Base-by-base conservation (phyloP, 1,284 basidiomycete species). In the Agaricales sp. region DNA sequence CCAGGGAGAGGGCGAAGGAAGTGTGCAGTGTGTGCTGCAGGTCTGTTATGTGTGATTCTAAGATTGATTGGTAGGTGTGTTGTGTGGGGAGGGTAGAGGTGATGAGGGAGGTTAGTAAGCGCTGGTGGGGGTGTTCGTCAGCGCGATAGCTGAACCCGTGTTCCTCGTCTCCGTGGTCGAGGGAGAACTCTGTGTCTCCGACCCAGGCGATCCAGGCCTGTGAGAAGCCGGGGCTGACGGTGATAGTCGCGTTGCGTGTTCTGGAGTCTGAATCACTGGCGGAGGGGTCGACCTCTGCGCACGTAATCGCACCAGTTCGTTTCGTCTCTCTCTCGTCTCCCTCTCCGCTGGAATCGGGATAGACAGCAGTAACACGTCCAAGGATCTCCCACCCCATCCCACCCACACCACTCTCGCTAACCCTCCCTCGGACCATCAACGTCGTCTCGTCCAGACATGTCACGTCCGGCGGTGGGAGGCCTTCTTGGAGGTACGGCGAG, bases 341-440 rank as follows among this genome's bases (percentile, higher is more conserved):
- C 51, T 1, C 30, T 19, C 12, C 20, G 35, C 12, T 3, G 16
- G 22, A 21, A n/a, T 30, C 16, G 6, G 44, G 16, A 14, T 12
- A 3, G 18, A 35, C 21, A 21, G 44, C 4, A 22, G 44, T 6
- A 21, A 75, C 75, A 21, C 69, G 71, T 43, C 71, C 78, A 26
- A 87, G 62, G 12, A 87, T 62, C 56, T 87, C 84, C 58, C 82
- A 87, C 1, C 73, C 57, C 83, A 87, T 87, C 8, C 84, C 80
- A 0, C 76, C 73, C 13, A 63, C 57, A 18, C 58, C 62, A n/a
- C n/a, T n/a, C 6, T 30, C 14, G 6, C 6, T 16, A 3, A 71
- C 75, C n/a, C 67, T 63, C 0, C 82, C 81, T 12, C 71, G 70
- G 35, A 87, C 66, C 22, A 64, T 67, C 4, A 87, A 68, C 1